Percentiles rank a stretch among this genome's conserved stretches.
Evolutionary conservation across 2,329 filamentous ascomycete genomes (phyloP).

Genomic region (Monosporascus sp.): DNA sequence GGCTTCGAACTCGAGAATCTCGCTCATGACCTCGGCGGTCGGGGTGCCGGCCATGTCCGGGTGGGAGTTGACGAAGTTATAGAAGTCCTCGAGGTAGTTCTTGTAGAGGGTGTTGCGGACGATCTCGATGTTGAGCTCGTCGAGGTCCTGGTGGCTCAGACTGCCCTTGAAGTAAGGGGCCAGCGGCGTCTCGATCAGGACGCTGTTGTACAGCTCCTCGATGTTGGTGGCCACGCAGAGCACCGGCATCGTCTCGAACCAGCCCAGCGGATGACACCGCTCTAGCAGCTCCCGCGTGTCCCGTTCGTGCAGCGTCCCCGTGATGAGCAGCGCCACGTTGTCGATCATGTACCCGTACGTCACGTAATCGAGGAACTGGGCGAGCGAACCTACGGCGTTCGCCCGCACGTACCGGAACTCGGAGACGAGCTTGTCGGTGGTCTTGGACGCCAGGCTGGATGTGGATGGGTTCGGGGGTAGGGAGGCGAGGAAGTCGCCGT

Average conservation of each 20-base stretch:
- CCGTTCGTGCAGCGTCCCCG: slow-evolving; percentile 92
- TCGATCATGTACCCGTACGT: slow-evolving; percentile 99
- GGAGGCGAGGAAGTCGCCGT: slow-evolving; percentile 92
- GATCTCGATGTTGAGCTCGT: slow-evolving; percentile 99
- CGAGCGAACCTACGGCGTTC: slow-evolving; percentile 84
- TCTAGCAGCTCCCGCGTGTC: slow-evolving; percentile 94
- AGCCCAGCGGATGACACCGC: slow-evolving; percentile 92
- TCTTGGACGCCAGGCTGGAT: slow-evolving; percentile 87
- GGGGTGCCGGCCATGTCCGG: slow-evolving; percentile 83
- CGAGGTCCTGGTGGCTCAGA: slow-evolving; percentile 90
- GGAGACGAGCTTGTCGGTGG: slow-evolving; percentile 95
- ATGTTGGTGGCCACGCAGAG: slow-evolving; percentile 98
- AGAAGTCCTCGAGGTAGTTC: slow-evolving; percentile 98
- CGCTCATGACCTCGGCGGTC: slow-evolving; percentile 90
- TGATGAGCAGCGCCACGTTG: slow-evolving; percentile 96
- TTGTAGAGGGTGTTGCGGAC: slow-evolving; percentile 98
- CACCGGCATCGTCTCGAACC: slow-evolving; percentile 98
- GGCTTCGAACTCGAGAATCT: slow-evolving; percentile 94
- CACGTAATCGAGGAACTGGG: slow-evolving; percentile 95
- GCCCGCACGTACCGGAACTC: slow-evolving; percentile 96
- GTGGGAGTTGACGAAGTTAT: slow-evolving; percentile 88
- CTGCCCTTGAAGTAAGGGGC: slow-evolving; percentile 97
- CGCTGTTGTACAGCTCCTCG: slow-evolving; percentile 97
- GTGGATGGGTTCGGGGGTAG: slow-evolving; percentile 96
- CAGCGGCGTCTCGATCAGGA: slow-evolving; percentile 92